Evolutionary conservation across 2,329 filamentous ascomycete genomes (phyloP).

Genomic region (Fusarium sp.): DNA sequence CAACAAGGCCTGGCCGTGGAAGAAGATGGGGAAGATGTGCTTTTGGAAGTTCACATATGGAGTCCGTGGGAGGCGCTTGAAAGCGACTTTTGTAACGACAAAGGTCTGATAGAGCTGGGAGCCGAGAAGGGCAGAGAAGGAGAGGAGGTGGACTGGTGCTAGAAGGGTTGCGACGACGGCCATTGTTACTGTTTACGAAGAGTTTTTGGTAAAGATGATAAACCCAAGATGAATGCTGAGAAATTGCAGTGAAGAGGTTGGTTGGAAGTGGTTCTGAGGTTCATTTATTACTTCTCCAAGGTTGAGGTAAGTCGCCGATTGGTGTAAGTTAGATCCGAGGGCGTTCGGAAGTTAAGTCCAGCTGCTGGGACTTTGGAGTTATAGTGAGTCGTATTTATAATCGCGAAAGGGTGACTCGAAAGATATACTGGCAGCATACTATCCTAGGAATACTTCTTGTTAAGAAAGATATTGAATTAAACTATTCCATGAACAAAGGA

Average conservation of each 20-base stretch:
- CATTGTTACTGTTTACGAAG: conserved; percentile 25
- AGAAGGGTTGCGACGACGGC: conserved; percentile 41
- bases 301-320: neutral
- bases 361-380: neutral
- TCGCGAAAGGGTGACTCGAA: neutral
- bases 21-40: conserved; percentile 60
- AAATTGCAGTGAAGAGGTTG: neutral
- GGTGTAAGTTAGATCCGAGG: conserved; percentile 43
- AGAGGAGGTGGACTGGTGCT: conserved; percentile 57
- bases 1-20: conserved; percentile 55
- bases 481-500: no score
- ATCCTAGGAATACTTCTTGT: neutral
- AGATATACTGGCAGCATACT: fast-evolving
- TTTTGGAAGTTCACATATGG: conserved; percentile 59
- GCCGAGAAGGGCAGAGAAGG: conserved; percentile 59
- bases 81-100: conserved; percentile 56
- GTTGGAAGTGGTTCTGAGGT: neutral
- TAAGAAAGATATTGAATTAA: no score
- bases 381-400: neutral
- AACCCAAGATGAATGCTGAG: neutral
- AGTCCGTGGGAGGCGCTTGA: conserved; percentile 52
- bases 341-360: conserved; percentile 44
- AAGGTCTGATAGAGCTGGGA: conserved; percentile 60
- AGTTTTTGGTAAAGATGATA: neutral
- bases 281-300: conserved; percentile 20